Evolutionary conservation across 345 rosid genomes (phyloP), one percentile per base, ranked within the genome.

Genomic region (Nasturtium officinale): DNA sequence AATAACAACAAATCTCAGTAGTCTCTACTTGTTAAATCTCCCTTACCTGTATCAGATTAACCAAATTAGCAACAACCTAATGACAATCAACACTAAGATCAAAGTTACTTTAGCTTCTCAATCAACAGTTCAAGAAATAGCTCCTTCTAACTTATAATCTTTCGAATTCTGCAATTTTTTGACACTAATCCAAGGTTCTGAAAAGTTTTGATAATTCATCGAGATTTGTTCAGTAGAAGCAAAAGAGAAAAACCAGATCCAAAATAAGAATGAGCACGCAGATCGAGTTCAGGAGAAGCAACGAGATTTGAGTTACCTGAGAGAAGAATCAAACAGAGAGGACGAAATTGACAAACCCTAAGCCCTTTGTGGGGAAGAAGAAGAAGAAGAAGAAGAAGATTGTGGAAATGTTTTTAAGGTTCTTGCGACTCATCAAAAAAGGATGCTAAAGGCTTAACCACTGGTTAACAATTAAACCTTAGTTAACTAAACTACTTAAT

Each of bases 221-320:
- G 12, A 55, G 54, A 65, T 43, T 55, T 46, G 56, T 21, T 15
- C 15, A 16, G 30, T 26, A 48, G 76, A 72, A 54, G 32, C 0
- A 55, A 32, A 54, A 54, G 33, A 52, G 45, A 45, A 43, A 65
- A 65, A 42, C 45, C 46, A 69, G 79, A 76, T 76, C 79, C 51
- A 23, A 15, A 2, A 6, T 37, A 6, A 13, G 5, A 5, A 20
- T 7, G 32, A 60, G 25, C 10, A 76, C 25, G 59, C 32, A 46
- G 79, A 69, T 69, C 66, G 71, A 69, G 60, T 12, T n/a, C n/a
- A n/a, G n/a, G n/a, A n/a, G n/a, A 26, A 2, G 28, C n/a, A n/a
- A 4, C 28, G 2, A 58, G 60, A 74, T 15, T 38, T 54, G 68
- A 5, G n/a, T 66, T 70, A 63, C 76, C 75, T 54, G 71, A 76